These are phyloP conservation scores for Ceraceosorus bombacis DNA, from an alignment of 1,284 basidiomycete genomes.

Conservation along the genomic window DNA sequence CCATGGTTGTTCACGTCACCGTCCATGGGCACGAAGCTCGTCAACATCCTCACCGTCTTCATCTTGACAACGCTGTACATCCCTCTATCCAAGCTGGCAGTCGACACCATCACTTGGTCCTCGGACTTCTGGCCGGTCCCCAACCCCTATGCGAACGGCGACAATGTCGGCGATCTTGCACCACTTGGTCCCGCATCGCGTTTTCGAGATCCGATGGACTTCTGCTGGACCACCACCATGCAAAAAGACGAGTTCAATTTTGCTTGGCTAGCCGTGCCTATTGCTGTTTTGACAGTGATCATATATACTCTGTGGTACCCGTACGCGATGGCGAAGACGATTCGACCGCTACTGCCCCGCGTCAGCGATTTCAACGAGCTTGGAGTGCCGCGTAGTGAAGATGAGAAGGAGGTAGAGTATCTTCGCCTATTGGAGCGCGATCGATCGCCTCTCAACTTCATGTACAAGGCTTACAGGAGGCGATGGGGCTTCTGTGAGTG, in stretches of 20 bases:
- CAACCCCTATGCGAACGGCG: constrained; percentile 61
- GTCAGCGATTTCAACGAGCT: constrained; percentile 66
- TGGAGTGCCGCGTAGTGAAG: constrained; percentile 56
- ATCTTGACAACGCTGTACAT: constrained; percentile 32
- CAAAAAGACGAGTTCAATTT: constrained; percentile 64
- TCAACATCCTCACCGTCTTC: constrained; percentile 36
- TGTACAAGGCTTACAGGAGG: constrained; percentile 57
- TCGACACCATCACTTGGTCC: constrained; percentile 41
- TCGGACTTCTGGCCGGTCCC: constrained; percentile 39
- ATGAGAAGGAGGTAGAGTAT: constrained; percentile 66
- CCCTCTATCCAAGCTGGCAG: constrained; percentile 39
- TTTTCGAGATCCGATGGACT: constrained; percentile 58
- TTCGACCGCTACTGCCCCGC: constrained; percentile 58
- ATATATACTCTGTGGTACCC: constrained; percentile 68
- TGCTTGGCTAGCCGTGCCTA: constrained; percentile 59
- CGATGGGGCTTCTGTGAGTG: constrained; percentile 44
- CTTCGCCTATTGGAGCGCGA: constrained; percentile 62
- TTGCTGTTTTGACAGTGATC: constrained; percentile 57
- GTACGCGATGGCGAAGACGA: constrained; percentile 57
- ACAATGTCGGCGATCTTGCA: constrained; percentile 56
- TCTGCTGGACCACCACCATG: constrained; percentile 64
- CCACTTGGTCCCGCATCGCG: too few relatives aligned
- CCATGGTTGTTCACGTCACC: constrained; percentile 32
- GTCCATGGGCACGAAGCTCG: constrained; percentile 24
- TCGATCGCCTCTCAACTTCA: constrained; percentile 62